Percentiles rank a stretch among this genome's conserved stretches.
Evolutionary conservation across 768 basidiomycete genomes (phyloP).

Genomic region (Tulasnella sp.): DNA sequence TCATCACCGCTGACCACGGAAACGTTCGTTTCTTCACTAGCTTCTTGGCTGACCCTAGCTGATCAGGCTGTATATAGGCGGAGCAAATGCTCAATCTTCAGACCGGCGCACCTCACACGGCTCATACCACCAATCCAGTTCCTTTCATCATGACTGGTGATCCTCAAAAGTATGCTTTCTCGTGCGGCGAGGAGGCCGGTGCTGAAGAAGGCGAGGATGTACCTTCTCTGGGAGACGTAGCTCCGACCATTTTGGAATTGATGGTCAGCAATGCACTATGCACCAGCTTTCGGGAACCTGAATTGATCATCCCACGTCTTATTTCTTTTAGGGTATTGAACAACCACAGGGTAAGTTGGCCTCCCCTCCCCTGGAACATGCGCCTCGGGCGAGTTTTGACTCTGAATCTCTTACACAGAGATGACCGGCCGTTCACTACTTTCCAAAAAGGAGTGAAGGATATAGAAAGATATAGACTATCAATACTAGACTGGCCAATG

Average conservation of each 20-base stretch:
- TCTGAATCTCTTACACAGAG: constrained; percentile 30
- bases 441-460: too few relatives aligned
- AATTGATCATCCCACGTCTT: constrained; percentile 1
- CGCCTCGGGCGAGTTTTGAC: too few relatives aligned
- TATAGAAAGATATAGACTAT: too few relatives aligned
- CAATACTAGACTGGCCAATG: too few relatives aligned
- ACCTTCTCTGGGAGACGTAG: constrained; percentile 80
- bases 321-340: constrained; percentile 38
- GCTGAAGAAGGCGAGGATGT: constrained; percentile 40
- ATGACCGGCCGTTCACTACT: constrained; percentile 53
- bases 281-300: neutral
- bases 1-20: constrained; percentile 88
- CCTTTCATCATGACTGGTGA: constrained; percentile 81
- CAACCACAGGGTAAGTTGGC: constrained; percentile 53
- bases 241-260: constrained; percentile 74
- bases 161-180: constrained; percentile 42
- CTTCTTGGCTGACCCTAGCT: neutral
- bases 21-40: constrained; percentile 32
- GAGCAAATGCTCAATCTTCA: constrained; percentile 83
- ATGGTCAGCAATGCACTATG: constrained; percentile 33
- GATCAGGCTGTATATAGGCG: constrained; percentile 29
- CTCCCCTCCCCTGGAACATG: too few relatives aligned
- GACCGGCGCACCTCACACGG: constrained; percentile 81
- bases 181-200: constrained; percentile 38
- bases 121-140: constrained; percentile 82